These are phyloP conservation scores for Noccaea bulbosa DNA, from an alignment of 345 rosid species.

Conservation along the genomic window DNA sequence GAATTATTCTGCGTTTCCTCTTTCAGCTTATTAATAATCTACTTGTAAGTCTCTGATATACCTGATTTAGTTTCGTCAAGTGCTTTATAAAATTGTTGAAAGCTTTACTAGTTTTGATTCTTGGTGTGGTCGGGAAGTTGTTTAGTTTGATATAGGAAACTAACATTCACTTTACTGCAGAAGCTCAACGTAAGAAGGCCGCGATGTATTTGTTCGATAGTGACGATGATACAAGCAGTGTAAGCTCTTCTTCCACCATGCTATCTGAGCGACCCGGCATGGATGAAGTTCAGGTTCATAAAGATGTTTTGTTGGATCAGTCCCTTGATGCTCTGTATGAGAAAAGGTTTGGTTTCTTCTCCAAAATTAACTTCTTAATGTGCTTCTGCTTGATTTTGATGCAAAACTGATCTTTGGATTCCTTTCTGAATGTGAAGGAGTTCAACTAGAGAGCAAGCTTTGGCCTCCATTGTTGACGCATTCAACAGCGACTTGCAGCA, in stretches of 20 bases:
- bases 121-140: background rate
- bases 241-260: conserved; percentile 71
- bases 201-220: conserved; percentile 57
- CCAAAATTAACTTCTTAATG: background rate
- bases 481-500: conserved; percentile 71
- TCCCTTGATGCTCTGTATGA: conserved; percentile 85
- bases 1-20: background rate
- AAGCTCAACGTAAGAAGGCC: conserved; percentile 38
- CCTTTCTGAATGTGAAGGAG: conserved; percentile 56
- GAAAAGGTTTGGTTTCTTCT: conserved; percentile 54
- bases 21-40: background rate
- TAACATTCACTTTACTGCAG: conserved; percentile 26
- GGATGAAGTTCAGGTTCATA: conserved; percentile 67
- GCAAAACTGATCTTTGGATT: conserved; percentile 20
- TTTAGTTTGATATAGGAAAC: background rate
- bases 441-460: conserved; percentile 83
- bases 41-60: background rate
- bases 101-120: background rate
- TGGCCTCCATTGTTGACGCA: conserved; percentile 67
- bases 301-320: conserved; percentile 70
- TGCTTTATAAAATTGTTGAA: background rate
- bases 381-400: background rate
- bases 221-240: conserved; percentile 83
- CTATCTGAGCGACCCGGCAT: conserved; percentile 58
- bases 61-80: too few relatives aligned